Evolutionary conservation across 495 filamentous ascomycete genomes (phyloP).

Genomic region (Neurospora africana): DNA sequence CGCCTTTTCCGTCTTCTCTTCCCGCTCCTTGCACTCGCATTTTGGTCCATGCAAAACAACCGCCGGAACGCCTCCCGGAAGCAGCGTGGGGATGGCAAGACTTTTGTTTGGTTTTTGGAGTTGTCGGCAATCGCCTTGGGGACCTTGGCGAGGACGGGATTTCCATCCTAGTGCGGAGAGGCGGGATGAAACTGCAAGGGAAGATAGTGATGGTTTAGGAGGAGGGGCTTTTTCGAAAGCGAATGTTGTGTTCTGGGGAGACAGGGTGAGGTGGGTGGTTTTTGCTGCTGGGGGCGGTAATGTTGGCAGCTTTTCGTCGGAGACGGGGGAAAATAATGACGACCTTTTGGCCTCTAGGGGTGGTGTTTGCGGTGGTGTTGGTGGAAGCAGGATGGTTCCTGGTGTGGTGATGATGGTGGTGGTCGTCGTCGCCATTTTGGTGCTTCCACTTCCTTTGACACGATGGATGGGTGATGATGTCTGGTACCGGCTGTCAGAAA

Average conservation of each 20-base stretch:
- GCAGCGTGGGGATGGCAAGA: not conserved
- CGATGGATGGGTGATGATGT: not conserved
- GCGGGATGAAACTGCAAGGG: not conserved
- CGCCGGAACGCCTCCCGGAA: not conserved
- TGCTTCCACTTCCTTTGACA: not conserved
- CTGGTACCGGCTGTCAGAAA: not conserved
- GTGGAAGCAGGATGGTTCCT: not conserved
- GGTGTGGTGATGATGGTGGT: not conserved
- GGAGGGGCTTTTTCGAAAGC: not conserved
- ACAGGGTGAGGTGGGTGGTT: too few species aligned
- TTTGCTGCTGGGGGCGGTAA: too few species aligned
- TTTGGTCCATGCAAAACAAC: not conserved
- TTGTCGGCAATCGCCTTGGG: not conserved
- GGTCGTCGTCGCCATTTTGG: not conserved
- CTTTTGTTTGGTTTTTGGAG: not conserved
- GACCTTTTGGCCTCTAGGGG: not conserved
- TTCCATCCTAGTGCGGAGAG: not conserved
- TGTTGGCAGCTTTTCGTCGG: too few species aligned
- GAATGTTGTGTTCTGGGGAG: not conserved
- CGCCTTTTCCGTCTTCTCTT: not conserved
- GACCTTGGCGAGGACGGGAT: not conserved
- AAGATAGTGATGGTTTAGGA: not conserved
- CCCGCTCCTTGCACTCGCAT: not conserved
- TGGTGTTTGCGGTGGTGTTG: not conserved
- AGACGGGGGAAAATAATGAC: too few species aligned